A percentile compares a stretch with the other conserved stretches of the same genome.
phyloP scores from a whole-genome alignment of 1,139 yeast genomes.

The Yamadazyma trypodendri region DNA sequence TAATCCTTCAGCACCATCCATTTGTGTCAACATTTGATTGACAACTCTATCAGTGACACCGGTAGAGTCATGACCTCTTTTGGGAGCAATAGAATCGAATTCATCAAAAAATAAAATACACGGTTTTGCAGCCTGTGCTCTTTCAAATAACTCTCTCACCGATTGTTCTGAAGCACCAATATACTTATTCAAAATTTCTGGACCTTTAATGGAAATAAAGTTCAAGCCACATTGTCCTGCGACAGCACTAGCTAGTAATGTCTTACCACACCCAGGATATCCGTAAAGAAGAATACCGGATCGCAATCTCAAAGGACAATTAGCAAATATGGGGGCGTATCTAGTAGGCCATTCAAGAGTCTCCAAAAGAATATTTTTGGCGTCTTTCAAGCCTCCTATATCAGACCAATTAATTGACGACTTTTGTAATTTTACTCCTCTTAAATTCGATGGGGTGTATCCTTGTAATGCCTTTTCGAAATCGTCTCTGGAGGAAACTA shows the following conservation, averaged over 20 bases:
- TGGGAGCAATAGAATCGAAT: constrained; percentile 95
- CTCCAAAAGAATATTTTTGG: constrained; percentile 74
- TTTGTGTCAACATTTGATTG: constrained; percentile 93
- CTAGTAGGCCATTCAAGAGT: constrained; percentile 97
- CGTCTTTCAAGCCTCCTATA: constrained; percentile 82
- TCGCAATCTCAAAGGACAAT: constrained; percentile 81
- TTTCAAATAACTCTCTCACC: constrained; percentile 86
- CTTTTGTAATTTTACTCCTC: constrained; percentile 86
- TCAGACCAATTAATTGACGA: constrained; percentile 78
- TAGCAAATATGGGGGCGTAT: constrained; percentile 89
- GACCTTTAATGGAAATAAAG: constrained; percentile 93
- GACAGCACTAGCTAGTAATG: constrained; percentile 88
- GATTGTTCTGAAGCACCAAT: constrained; percentile 98
- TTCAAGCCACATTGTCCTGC: constrained; percentile 94
- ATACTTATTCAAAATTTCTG: constrained; percentile 91
- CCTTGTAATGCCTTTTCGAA: constrained; percentile 62
- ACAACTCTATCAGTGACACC: constrained; percentile 98
- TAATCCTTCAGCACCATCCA: constrained; percentile 99
- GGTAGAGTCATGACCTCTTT: constrained; percentile 96
- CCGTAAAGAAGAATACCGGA: constrained; percentile 92
- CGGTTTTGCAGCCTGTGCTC: constrained; percentile 94
- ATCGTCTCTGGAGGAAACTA: constrained; percentile 27
- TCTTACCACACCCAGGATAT: constrained; percentile 97
- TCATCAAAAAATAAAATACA: constrained; percentile 94
- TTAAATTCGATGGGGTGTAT: constrained; percentile 74